phyloP scores from a whole-genome alignment of 2,329 filamentous ascomycete species.

The Ceratocystis destructans region DNA sequence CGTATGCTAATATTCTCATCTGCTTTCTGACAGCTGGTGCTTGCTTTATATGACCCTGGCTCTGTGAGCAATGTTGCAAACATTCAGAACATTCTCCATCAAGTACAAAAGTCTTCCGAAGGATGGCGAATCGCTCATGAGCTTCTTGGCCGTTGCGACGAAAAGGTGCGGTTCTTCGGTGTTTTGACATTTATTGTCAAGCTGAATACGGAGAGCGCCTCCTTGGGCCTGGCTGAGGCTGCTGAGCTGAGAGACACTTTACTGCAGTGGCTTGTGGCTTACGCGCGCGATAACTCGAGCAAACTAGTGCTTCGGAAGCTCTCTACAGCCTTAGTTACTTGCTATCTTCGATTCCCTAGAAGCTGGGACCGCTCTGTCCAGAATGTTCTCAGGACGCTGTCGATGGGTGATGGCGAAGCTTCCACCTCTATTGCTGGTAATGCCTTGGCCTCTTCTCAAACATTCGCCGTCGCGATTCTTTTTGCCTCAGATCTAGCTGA shows the following conservation, averaged over 20 bases:
- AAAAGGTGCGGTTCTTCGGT: constrained; percentile 79
- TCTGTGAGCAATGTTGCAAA: constrained; percentile 34
- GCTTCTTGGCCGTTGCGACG: constrained; percentile 53
- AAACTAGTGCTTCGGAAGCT: constrained; percentile 58
- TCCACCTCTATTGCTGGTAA: not conserved
- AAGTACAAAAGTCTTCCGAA: constrained; percentile 61
- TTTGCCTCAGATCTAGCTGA: constrained; percentile 38
- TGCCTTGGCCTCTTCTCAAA: constrained; percentile 2
- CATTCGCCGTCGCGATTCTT: constrained; percentile 12
- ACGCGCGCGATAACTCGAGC: constrained; percentile 38
- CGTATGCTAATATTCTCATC: not conserved
- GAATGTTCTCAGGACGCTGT: constrained; percentile 42
- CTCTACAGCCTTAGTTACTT: constrained; percentile 62
- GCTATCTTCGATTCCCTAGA: constrained; percentile 56
- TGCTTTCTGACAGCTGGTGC: constrained; percentile 30
- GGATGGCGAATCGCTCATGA: constrained; percentile 79
- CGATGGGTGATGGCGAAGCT: constrained; percentile 11
- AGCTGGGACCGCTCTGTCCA: constrained; percentile 53
- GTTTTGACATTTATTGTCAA: constrained; percentile 89
- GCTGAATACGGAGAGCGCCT: constrained; percentile 66
- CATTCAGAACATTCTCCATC: constrained; percentile 61
- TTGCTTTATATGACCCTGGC: constrained; percentile 41
- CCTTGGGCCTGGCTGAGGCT: constrained; percentile 44
- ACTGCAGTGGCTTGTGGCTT: constrained; percentile 47
- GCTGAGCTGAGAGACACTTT: constrained; percentile 46